Evolutionary conservation across 2,329 filamentous ascomycete genomes (phyloP), one percentile per base, ranked within the genome.

Genomic region (Penicillium griseofulvum): DNA sequence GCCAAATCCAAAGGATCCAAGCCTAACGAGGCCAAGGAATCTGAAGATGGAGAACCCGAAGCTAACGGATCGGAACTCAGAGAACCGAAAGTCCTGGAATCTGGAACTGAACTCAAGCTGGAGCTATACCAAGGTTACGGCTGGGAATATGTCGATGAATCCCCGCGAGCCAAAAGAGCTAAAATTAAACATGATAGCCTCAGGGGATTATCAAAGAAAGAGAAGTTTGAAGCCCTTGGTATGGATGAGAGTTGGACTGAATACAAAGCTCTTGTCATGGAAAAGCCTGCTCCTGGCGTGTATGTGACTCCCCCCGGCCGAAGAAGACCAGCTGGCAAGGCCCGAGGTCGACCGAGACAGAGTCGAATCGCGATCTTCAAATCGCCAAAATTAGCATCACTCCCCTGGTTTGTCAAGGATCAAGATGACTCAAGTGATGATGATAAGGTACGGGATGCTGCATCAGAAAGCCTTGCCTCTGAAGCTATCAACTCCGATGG

Each of bases 361-460:
- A 75, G 73, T 41, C 68, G 71, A n/a, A 65, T 77, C 47, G 74
- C 71, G 4, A 65, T 76, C 5, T 74, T 77, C 55, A 76, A 71
- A 59, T 71, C 69, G 0, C 49, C 68, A 7, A 68, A 64, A 26
- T 44, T 76, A 24, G 46, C 54, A 26, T 60, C 68, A 16, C 48
- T 78, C 11, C 64, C 70, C 11, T 76, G 74, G 74, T 76, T 76
- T 43, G 37, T 58, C 11, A 50, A 63, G 22, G 60, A 61, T 2
- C 12, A 52, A 5, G 44, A 56, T 17, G 54, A 60, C 22, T 52
- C 56, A 4, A 34, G 28, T 24, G 51, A 58, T 14, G 39, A 48
- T 14, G 43, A 57, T 26, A 44, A 47, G 17, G 16, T 17, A 7
- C 14, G 11, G 5, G 37, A 22, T 33, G 28, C 36, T 36, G 16